Conservation (phyloP, 2,329 filamentous ascomycete genomes). For the Fusarium begoniae region DNA sequence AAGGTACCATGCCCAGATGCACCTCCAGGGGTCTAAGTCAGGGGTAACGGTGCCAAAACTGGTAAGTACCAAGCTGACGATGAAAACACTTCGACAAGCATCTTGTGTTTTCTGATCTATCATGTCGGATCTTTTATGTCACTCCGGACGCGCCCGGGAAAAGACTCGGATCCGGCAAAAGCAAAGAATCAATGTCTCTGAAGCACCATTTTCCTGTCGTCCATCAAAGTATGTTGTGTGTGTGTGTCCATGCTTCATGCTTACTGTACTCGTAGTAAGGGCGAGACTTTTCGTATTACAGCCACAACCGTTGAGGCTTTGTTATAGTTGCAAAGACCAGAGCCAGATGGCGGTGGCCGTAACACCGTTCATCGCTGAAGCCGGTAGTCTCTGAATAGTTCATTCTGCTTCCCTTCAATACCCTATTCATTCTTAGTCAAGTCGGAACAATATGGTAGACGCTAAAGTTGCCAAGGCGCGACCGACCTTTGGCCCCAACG, state of each 20-base stretch:
- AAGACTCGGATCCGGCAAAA: slow-evolving; percentile 26
- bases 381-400: slow-evolving; percentile 13
- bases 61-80: slow-evolving; percentile 7
- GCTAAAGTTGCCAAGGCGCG: slow-evolving; percentile 19
- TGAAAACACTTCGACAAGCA: slow-evolving; percentile 12
- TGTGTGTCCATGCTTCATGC: neutral
- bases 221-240: neutral
- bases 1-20: slow-evolving; percentile 35
- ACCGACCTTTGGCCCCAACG: slow-evolving; percentile 10
- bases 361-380: slow-evolving; percentile 2
- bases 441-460: neutral
- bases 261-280: neutral
- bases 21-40: slow-evolving; percentile 32
- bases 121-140: slow-evolving; percentile 23
- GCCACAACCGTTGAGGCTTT: slow-evolving; percentile 35
- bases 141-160: neutral
- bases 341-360: neutral
- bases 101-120: neutral
- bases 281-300: slow-evolving; percentile 20
- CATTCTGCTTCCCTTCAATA: neutral
- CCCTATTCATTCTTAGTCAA: neutral
- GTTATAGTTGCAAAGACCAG: slow-evolving; percentile 1
- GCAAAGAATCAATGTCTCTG: neutral
- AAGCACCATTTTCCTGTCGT: neutral
- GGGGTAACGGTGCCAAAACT: slow-evolving; percentile 32